Evolutionary conservation across 192 early-diverging fungal genomes (phyloP).

Genomic region (Gonapodya prolifera): DNA sequence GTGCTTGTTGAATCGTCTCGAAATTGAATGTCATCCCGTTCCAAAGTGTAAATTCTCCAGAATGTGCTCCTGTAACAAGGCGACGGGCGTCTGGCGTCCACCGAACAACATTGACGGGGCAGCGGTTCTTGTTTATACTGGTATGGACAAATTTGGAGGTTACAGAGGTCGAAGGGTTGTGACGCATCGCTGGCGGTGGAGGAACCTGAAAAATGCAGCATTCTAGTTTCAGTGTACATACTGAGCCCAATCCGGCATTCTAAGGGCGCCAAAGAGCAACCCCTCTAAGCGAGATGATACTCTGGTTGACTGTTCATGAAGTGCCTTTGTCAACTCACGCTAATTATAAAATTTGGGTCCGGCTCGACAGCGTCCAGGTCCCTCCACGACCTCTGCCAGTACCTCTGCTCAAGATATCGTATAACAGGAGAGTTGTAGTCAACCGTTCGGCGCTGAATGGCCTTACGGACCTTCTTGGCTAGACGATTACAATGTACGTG

Average conservation of each 20-base stretch:
- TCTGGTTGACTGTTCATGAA: slow-evolving; percentile 1
- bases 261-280: slow-evolving; percentile 10
- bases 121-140: slow-evolving; percentile 84
- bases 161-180: slow-evolving; percentile 58
- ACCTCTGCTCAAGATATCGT: slow-evolving; percentile 56
- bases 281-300: slow-evolving; percentile 8
- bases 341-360: slow-evolving; percentile 57
- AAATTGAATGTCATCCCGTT: slow-evolving; percentile 97
- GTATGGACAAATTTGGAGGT: slow-evolving; percentile 82
- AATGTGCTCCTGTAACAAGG: slow-evolving; percentile 82
- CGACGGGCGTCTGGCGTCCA: slow-evolving; percentile 96
- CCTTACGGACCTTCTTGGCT: slow-evolving; percentile 65
- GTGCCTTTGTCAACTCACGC: slow-evolving; percentile 37
- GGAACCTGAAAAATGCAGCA: slow-evolving; percentile 34
- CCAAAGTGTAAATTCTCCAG: slow-evolving; percentile 95
- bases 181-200: slow-evolving; percentile 48
- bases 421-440: slow-evolving; percentile 81
- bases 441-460: slow-evolving; percentile 83
- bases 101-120: slow-evolving; percentile 81
- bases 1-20: slow-evolving; percentile 81
- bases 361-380: slow-evolving; percentile 48
- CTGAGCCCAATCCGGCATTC: not conserved
- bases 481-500: no score
- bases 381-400: slow-evolving; percentile 33
- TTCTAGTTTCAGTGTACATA: slow-evolving; percentile 7